Evolutionary conservation across 2,329 filamentous ascomycete genomes (phyloP).

Genomic region (Chaetomium sp.): DNA sequence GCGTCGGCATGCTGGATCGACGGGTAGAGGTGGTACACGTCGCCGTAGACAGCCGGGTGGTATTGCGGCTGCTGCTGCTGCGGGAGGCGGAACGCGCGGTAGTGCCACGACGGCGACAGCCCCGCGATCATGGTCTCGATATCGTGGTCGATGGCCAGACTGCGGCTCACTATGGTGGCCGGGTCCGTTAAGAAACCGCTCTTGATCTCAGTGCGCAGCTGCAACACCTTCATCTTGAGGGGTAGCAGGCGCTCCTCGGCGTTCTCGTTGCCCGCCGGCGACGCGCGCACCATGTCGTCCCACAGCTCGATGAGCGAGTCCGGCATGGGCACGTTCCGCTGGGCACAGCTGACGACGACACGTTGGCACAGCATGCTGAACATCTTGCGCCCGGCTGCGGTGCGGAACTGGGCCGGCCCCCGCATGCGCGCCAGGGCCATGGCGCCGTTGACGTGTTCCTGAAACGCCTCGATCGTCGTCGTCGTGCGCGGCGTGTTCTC

Average conservation of each 20-base stretch:
- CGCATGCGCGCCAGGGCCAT: slow-evolving; percentile 44
- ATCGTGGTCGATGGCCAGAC: slow-evolving; percentile 37
- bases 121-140: slow-evolving; percentile 35
- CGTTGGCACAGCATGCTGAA: slow-evolving; percentile 49
- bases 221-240: slow-evolving; percentile 40
- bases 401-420: slow-evolving; percentile 41
- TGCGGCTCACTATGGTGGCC: slow-evolving; percentile 35
- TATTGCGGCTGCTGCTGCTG: slow-evolving; percentile 28
- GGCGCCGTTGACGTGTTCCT: slow-evolving; percentile 48
- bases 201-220: slow-evolving; percentile 42
- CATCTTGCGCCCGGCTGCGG: slow-evolving; percentile 42
- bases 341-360: slow-evolving; percentile 46
- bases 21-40: slow-evolving; percentile 40
- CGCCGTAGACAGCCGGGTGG: slow-evolving; percentile 37
- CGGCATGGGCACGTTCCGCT: slow-evolving; percentile 43
- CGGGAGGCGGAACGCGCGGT: slow-evolving; percentile 29
- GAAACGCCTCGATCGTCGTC: slow-evolving; percentile 46
- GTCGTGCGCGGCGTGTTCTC: slow-evolving; percentile 39
- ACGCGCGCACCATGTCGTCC: slow-evolving; percentile 31
- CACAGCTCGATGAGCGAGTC: slow-evolving; percentile 41
- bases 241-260: slow-evolving; percentile 38
- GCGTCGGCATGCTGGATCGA: slow-evolving; percentile 39
- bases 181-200: slow-evolving; percentile 31
- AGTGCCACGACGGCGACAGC: slow-evolving; percentile 37
- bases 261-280: slow-evolving; percentile 30